phyloP scores from a whole-genome alignment of 768 basidiomycete genomes.

The Psilocybe azurescens region DNA sequence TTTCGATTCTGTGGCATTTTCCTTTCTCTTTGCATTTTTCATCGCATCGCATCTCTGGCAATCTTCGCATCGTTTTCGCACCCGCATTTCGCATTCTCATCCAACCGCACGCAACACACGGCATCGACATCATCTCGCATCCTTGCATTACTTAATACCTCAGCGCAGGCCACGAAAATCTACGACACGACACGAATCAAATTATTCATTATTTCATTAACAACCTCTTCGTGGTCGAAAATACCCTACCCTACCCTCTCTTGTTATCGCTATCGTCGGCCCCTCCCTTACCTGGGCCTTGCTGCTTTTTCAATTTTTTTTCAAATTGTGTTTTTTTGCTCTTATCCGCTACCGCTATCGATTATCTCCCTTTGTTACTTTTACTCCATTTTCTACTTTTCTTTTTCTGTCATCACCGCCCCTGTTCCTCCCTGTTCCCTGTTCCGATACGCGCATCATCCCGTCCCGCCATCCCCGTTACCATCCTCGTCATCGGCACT shows the following conservation, averaged over 20 bases:
- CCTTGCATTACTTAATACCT: background rate
- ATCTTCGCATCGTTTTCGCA: background rate
- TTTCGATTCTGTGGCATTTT: background rate
- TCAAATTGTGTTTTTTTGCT: background rate
- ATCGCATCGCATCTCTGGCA: conserved; percentile 1
- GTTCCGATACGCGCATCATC: background rate
- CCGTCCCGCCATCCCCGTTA: background rate
- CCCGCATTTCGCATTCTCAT: conserved; percentile 1
- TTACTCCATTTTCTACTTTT: too few relatives aligned
- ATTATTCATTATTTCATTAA: background rate
- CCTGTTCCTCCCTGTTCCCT: background rate
- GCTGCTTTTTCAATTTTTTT: background rate
- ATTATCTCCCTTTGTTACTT: too few relatives aligned
- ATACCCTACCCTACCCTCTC: background rate
- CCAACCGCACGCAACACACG: background rate
- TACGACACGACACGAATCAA: background rate
- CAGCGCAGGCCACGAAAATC: background rate
- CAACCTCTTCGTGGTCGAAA: background rate
- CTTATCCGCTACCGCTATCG: too few relatives aligned
- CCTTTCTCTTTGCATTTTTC: conserved; percentile 1
- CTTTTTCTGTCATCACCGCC: too few relatives aligned
- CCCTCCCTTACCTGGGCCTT: background rate
- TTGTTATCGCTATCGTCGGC: background rate
- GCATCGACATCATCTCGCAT: background rate
- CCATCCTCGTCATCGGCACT: background rate